Evolutionary conservation across 441 rosid species (phyloP), one percentile per base, ranked within the genome.

Genomic region (Aleurites moluccanus): DNA sequence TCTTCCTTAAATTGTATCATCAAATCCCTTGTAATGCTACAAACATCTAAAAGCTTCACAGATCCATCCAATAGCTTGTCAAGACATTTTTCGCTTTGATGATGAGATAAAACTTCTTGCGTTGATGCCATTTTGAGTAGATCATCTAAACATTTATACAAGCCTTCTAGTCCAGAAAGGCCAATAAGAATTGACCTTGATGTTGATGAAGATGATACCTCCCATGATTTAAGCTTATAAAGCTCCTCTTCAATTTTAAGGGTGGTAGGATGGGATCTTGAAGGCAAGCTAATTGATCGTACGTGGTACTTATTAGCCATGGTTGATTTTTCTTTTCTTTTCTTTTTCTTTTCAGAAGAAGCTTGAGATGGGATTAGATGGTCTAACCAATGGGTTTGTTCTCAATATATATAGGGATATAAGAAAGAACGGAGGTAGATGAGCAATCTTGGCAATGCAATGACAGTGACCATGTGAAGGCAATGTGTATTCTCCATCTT

Each of bases 251-350:
- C 93, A 1, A 86, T 69, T 67, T 62, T 80, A 47, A 63, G 45
- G 23, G 90, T 85, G 75, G 70, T 78, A 47, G 94, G 96, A 81
- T 92, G 93, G 59, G 94, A 82, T 60, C 89, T 86, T 69, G 93
- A 81, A 61, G 93, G 90, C 63, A 89, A 83, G 82, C 97, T 90
- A 18, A 85, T 82, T 57, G 94, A 90, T 82, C 94, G 81, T 30
- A 80, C 78, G 33, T 82, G 86, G 76, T 78, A 81, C 50, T 78
- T 84, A 56, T 72, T 68, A 1, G 86, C 92, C 93, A 80, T 86
- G 68, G 73, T 63, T 42, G 75, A 65, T 76, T 20, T 14, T 27
- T 52, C 20, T 72, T 75, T 10, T 30, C 0, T 49, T 69, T 45
- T 61, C 52, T 63, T 71, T 49, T 35, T 20, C 16, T 3, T 21